These are phyloP conservation scores for Tetracladium setigerum DNA, from an alignment of 495 filamentous ascomycete genomes.

Conservation along the genomic window DNA sequence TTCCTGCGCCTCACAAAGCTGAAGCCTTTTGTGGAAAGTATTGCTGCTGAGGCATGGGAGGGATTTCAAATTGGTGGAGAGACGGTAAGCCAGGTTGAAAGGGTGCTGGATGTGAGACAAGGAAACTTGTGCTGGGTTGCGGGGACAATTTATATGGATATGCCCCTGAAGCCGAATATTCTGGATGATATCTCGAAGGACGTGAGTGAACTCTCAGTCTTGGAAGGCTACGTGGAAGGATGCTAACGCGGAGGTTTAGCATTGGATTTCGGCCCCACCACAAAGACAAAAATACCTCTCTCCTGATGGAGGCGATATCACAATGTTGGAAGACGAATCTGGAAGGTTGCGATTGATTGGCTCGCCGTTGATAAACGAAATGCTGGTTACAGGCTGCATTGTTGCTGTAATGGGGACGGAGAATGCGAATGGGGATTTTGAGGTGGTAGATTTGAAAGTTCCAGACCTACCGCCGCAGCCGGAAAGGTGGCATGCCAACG, in stretches of 20 bases:
- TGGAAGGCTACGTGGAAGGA: not conserved
- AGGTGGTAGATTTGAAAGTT: constrained; percentile 81
- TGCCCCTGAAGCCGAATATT: constrained; percentile 95
- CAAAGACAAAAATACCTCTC: constrained; percentile 58
- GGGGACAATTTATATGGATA: constrained; percentile 94
- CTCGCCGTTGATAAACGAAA: constrained; percentile 47
- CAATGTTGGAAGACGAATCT: constrained; percentile 93
- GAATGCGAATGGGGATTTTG: constrained; percentile 83
- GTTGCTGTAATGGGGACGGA: constrained; percentile 90
- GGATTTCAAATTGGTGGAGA: constrained; percentile 75
- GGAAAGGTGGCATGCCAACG: constrained; percentile 55
- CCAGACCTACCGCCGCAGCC: constrained; percentile 80
- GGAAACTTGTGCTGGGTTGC: constrained; percentile 93
- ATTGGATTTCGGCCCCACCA: constrained; percentile 18
- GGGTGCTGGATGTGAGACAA: constrained; percentile 92
- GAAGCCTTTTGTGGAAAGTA: constrained; percentile 71
- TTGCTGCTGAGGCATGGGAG: constrained; percentile 69
- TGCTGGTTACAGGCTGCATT: constrained; percentile 86
- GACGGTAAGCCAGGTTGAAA: constrained; percentile 61
- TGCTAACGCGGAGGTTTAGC: constrained; percentile 9
- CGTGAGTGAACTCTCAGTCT: constrained; percentile 37
- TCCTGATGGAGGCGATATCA: constrained; percentile 50
- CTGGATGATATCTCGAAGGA: constrained; percentile 92
- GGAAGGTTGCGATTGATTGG: constrained; percentile 83
- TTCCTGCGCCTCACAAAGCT: constrained; percentile 84